phyloP scores from a whole-genome alignment of 2,329 filamentous ascomycete genomes.

The Clonostachys rosea region DNA sequence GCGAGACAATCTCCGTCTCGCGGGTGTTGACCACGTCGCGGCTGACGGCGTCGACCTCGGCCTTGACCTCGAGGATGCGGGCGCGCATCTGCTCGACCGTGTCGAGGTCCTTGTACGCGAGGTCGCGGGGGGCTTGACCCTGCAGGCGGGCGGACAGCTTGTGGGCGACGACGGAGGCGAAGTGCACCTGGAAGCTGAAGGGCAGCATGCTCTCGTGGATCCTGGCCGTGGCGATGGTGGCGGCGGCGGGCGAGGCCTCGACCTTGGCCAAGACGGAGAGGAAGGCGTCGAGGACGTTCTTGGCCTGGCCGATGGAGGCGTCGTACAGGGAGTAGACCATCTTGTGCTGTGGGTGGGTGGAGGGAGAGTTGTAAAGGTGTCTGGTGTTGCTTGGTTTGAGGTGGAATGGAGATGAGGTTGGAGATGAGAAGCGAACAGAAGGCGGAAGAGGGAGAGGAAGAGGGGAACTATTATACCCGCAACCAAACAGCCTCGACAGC shows the following conservation, averaged over 20 bases:
- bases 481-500: too few relatives aligned
- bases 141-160: constrained; percentile 24
- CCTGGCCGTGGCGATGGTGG: constrained; percentile 20
- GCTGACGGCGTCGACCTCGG: constrained; percentile 23
- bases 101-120: constrained; percentile 16
- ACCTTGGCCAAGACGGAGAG: constrained; percentile 27
- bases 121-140: constrained; percentile 17
- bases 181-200: constrained; percentile 31
- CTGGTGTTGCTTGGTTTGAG: not conserved
- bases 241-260: constrained; percentile 21
- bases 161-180: constrained; percentile 18
- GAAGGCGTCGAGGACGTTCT: constrained; percentile 22
- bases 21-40: constrained; percentile 22
- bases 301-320: constrained; percentile 21
- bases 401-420: not conserved
- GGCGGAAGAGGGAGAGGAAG: too few relatives aligned
- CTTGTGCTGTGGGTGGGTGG: not conserved
- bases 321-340: constrained; percentile 32
- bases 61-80: constrained; percentile 22
- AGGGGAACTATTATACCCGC: too few relatives aligned
- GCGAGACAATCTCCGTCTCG: constrained; percentile 15
- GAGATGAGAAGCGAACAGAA: too few relatives aligned
- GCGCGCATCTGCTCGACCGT: constrained; percentile 25
- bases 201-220: constrained; percentile 36
- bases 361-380: not conserved